Evolutionary conservation across 805 yeast species (phyloP).

Genomic region (Clavispora phyllophila): DNA sequence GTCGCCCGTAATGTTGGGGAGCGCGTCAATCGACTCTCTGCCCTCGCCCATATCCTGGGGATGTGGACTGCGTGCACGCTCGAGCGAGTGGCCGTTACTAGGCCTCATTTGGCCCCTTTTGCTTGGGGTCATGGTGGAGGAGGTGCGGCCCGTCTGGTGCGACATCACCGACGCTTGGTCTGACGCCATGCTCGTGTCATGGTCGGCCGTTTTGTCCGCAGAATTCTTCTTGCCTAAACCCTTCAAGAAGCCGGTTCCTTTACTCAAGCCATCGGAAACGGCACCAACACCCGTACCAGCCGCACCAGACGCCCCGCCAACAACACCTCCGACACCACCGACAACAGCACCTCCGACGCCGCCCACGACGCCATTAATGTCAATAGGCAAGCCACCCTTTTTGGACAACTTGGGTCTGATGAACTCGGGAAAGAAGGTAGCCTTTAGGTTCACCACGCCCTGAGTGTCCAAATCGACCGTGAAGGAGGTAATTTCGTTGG

Average conservation of each 20-base stretch:
- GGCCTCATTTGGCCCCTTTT: conserved; percentile 2
- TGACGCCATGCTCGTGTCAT: conserved; percentile 1
- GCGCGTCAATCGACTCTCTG: conserved; percentile 16
- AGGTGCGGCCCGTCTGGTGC: conserved; percentile 1
- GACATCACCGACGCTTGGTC: conserved; percentile 1
- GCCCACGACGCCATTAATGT: conserved; percentile 35
- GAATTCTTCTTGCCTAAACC: conserved; percentile 1
- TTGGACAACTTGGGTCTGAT: conserved; percentile 52
- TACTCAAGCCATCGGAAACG: conserved; percentile 43
- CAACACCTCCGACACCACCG: conserved; percentile 40
- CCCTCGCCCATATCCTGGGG: conserved; percentile 10
- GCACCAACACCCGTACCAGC: conserved; percentile 6
- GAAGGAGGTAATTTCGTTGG: conserved; percentile 41
- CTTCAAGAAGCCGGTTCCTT: conserved; percentile 35
- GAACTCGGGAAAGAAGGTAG: conserved; percentile 60
- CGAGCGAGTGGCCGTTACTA: conserved; percentile 1
- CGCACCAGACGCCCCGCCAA: conserved; percentile 38
- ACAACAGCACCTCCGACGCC: conserved; percentile 44
- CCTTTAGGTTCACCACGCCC: conserved; percentile 53
- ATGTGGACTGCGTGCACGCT: conserved; percentile 12
- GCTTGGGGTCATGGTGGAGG: not conserved
- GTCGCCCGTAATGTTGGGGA: conserved; percentile 30
- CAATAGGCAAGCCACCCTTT: conserved; percentile 37
- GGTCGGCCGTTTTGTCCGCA: conserved; percentile 3
- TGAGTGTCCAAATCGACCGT: conserved; percentile 54